These are phyloP conservation scores for Aspergillus candidus DNA, from an alignment of 2,329 filamentous ascomycete species.

Conservation along the genomic window DNA sequence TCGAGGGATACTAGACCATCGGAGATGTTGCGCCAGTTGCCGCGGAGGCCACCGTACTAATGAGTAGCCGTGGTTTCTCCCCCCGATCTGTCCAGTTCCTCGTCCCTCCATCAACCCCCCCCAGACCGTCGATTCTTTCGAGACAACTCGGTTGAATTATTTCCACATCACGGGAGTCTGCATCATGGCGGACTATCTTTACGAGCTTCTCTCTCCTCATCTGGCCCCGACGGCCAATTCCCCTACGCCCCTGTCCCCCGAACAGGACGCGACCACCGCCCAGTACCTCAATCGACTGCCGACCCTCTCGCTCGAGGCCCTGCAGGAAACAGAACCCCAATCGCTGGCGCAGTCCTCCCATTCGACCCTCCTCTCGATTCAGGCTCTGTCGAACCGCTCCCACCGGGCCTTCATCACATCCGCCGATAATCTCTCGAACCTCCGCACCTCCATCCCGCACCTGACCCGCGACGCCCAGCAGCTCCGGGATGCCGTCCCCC, in stretches of 20 bases:
- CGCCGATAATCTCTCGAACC: conserved; percentile 66
- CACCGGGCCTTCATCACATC: conserved; percentile 79
- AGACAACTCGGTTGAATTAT: conserved; percentile 5
- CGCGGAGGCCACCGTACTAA: conserved; percentile 24
- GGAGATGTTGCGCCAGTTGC: conserved; percentile 24
- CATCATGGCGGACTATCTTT: conserved; percentile 64
- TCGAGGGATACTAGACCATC: not conserved
- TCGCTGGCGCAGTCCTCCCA: conserved; percentile 76
- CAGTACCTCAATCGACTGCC: conserved; percentile 72
- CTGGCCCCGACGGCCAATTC: conserved; percentile 40
- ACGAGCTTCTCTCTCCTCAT: conserved; percentile 65
- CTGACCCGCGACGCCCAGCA: conserved; percentile 61
- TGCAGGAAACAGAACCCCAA: conserved; percentile 70
- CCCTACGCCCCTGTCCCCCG: conserved; percentile 2
- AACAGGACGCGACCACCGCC: conserved; percentile 30
- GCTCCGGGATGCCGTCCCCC: conserved; percentile 67
- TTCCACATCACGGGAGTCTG: not conserved
- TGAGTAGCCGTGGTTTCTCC: conserved; percentile 1
- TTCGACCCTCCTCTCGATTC: conserved; percentile 72
- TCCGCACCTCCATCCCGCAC: conserved; percentile 64
- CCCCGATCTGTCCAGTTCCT: conserved; percentile 9
- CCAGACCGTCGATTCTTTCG: conserved; percentile 5
- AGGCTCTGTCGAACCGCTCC: conserved; percentile 82
- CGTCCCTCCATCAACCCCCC: not conserved
- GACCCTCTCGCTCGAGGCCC: conserved; percentile 65